Evolutionary conservation across 345 rosid species (phyloP), one percentile per base, ranked within the genome.

Genomic region (Aurinia saxatilis): DNA sequence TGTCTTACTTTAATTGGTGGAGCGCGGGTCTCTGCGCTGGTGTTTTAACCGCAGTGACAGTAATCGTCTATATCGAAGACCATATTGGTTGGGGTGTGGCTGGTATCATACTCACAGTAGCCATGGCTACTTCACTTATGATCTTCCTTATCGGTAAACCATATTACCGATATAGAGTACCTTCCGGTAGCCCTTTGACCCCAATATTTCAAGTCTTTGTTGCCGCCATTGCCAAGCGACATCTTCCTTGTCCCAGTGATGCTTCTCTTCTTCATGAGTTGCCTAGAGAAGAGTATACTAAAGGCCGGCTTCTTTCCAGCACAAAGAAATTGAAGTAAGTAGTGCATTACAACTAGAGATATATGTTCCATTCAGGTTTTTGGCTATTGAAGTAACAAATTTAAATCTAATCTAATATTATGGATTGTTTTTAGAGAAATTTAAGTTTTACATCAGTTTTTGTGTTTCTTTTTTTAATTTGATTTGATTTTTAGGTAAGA

Each of bases 1-100:
- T 86, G 96, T 89, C 98, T 2, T 92, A 74, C 67, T 92, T 92
- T 81, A 92, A 87, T 70, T 87, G 96, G 99, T 93, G 99, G 97
- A 87, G 63, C 65, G 78, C 79, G 0, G 95, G 87, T 19, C 81
- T 93, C 0, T 93, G 99, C 34, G 67, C 74, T 1, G 96, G 99
- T 15, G 77, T 87, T 17, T 46, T 93, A 21, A 75, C 84, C 6
- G 90, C 96, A 0, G 99, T 93, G 12, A 93, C 97, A 3, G 67
- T 64, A 0, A 27, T 93, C 16, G 85, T 90, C 46, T 90, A 87
- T 60, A 71, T 93, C 0, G 96, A 90, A 63, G 99, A 93, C 52
- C 84, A 75, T 57, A 80, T 85, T 18, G 80, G 74, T 49, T 90
- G 99, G 99, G 99, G 99, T 5, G 76, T 65, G 60, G 90, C 87